These are phyloP conservation scores for Talaromyces sp. DNA, from an alignment of 2,329 filamentous ascomycete species.

Conservation along the genomic window DNA sequence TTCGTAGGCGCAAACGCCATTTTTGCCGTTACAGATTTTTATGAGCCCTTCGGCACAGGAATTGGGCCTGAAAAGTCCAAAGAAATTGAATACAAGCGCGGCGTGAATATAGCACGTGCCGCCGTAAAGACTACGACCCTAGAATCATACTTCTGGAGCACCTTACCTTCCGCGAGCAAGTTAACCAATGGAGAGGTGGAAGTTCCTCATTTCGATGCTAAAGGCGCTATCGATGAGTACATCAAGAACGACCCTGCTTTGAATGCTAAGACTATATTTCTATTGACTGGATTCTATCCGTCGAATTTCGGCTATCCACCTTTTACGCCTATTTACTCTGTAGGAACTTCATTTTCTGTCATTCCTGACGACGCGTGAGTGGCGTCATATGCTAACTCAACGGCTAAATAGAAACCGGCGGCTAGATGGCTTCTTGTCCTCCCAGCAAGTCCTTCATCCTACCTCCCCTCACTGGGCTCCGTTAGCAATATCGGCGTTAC, in stretches of 20 bases:
- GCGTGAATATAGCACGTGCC: slow-evolving; percentile 53
- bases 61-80: slow-evolving; percentile 1
- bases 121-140: slow-evolving; percentile 39
- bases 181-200: slow-evolving; percentile 40
- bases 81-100: slow-evolving; percentile 22
- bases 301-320: slow-evolving; percentile 7
- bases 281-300: slow-evolving; percentile 12
- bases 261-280: slow-evolving; percentile 9
- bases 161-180: slow-evolving; percentile 46
- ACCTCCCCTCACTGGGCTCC: slow-evolving; percentile 1
- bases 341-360: background rate
- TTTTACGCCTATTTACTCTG: slow-evolving; percentile 12
- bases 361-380: background rate
- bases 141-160: slow-evolving; percentile 48
- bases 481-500: slow-evolving; percentile 8
- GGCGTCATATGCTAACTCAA: background rate
- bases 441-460: background rate
- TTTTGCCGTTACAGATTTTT: slow-evolving; percentile 57
- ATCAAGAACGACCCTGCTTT: slow-evolving; percentile 3
- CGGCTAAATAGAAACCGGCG: slow-evolving; percentile 7
- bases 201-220: slow-evolving; percentile 14
- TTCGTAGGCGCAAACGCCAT: slow-evolving; percentile 48
- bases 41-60: slow-evolving; percentile 4
- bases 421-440: background rate
- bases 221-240: slow-evolving; percentile 11